Conservation (phyloP, 805 yeast genomes). For the Tetrapisispora fleetii region DNA sequence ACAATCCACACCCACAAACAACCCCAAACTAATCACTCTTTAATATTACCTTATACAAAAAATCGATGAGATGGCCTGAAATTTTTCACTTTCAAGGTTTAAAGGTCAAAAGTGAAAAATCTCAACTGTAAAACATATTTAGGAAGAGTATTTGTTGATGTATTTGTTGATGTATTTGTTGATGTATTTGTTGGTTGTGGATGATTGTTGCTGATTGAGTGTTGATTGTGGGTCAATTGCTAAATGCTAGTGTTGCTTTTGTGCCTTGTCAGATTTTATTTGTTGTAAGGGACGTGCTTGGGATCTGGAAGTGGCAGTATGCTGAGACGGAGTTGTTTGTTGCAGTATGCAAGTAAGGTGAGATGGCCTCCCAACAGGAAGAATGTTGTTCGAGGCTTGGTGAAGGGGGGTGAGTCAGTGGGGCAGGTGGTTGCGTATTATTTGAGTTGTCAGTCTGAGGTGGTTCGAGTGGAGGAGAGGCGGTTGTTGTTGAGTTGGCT, state of each 20-base stretch:
- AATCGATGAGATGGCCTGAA: neutral
- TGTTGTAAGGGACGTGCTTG: neutral
- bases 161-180: too few relatives aligned
- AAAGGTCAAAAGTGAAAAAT: neutral
- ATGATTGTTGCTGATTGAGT: neutral
- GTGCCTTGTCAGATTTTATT: neutral
- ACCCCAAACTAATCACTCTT: too few relatives aligned
- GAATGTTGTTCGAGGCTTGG: too few relatives aligned
- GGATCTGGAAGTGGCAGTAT: neutral
- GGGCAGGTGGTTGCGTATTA: neutral
- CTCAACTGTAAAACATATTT: neutral
- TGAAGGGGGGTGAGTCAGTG: too few relatives aligned
- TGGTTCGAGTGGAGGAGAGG: neutral
- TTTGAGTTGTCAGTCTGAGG: neutral
- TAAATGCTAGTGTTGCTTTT: too few relatives aligned
- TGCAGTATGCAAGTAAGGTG: neutral
- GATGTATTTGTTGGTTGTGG: too few relatives aligned
- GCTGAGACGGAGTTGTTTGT: neutral
- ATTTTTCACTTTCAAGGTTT: neutral
- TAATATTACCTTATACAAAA: too few relatives aligned
- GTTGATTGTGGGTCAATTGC: too few relatives aligned
- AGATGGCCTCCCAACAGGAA: neutral
- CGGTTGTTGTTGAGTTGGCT: neutral
- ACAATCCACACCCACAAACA: neutral
- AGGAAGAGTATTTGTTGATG: neutral